phyloP scores from a whole-genome alignment of 169 alveolate genomes.

The Neospora caninum region DNA sequence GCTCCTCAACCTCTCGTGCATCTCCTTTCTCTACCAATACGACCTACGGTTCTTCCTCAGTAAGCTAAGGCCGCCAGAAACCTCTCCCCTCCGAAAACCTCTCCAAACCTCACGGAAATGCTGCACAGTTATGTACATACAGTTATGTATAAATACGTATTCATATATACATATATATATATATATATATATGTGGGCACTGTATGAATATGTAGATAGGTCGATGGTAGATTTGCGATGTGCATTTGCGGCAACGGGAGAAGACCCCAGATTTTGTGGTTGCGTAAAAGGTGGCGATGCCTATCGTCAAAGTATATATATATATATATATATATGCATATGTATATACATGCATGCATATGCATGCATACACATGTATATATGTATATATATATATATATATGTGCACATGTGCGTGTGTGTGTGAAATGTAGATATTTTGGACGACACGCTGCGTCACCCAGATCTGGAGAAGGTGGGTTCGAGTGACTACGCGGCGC shows the following conservation, averaged over 20 bases:
- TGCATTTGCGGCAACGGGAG: too few species aligned
- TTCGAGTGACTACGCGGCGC: constrained; percentile 54
- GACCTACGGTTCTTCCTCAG: constrained; percentile 94
- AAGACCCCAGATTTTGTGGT: too few species aligned
- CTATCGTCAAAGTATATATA: too few species aligned
- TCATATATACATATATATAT: too few species aligned
- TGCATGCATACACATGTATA: background rate
- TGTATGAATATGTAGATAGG: too few species aligned
- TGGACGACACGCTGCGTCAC: constrained; percentile 63
- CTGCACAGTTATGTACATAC: background rate
- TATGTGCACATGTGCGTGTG: background rate
- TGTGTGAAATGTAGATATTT: constrained; percentile 49
- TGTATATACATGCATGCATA: constrained; percentile 17
- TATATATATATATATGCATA: background rate
- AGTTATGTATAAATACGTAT: too few species aligned
- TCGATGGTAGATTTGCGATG: too few species aligned
- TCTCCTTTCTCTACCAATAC: constrained; percentile 93
- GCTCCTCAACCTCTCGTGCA: constrained; percentile 84
- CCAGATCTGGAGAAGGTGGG: constrained; percentile 55
- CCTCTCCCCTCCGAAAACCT: background rate
- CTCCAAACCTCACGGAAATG: background rate
- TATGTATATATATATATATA: background rate
- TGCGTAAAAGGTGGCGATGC: too few species aligned
- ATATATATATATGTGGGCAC: too few species aligned
- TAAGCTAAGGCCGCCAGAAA: constrained; percentile 32